Evolutionary conservation across 768 basidiomycete genomes (phyloP).

Genomic region (Tylopilus rubrobrunneus): DNA sequence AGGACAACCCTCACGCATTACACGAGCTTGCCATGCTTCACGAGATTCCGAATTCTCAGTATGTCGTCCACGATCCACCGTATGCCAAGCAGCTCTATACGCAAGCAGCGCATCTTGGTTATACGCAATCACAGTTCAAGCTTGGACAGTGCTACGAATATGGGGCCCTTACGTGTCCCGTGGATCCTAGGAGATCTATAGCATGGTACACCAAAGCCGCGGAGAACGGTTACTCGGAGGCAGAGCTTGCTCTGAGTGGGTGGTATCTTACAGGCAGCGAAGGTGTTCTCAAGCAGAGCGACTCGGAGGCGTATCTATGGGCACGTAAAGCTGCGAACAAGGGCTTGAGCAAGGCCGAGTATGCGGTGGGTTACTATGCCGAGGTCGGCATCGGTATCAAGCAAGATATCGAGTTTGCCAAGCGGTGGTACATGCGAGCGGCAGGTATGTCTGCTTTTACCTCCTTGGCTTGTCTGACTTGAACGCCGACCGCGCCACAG

Average conservation of each 20-base stretch:
- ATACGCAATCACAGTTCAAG: conserved; percentile 92
- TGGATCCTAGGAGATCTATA: conserved; percentile 91
- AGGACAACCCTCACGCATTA: conserved; percentile 95
- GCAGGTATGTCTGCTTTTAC: conserved; percentile 62
- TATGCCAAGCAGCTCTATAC: conserved; percentile 85
- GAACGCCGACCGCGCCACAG: conserved; percentile 37
- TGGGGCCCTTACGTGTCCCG: conserved; percentile 80
- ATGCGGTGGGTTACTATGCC: conserved; percentile 97
- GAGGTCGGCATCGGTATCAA: conserved; percentile 98
- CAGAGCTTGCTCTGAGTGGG: conserved; percentile 92
- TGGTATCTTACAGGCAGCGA: conserved; percentile 98
- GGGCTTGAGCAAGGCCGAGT: conserved; percentile 94
- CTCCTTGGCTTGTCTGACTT: background rate
- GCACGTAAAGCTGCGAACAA: conserved; percentile 95
- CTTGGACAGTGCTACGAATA: conserved; percentile 96
- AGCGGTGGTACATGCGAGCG: conserved; percentile 98
- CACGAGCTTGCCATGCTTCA: conserved; percentile 91
- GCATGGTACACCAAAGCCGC: conserved; percentile 99
- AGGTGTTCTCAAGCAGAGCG: conserved; percentile 94
- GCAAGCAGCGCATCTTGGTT: conserved; percentile 89
- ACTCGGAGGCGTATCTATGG: conserved; percentile 99
- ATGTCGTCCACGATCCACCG: conserved; percentile 75
- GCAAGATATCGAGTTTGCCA: conserved; percentile 92
- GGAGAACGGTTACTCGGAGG: conserved; percentile 92
- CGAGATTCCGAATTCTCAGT: conserved; percentile 60